These are phyloP conservation scores for Coleophoma crateriformis DNA, from an alignment of 2,329 filamentous ascomycete genomes.

Conservation along the genomic window DNA sequence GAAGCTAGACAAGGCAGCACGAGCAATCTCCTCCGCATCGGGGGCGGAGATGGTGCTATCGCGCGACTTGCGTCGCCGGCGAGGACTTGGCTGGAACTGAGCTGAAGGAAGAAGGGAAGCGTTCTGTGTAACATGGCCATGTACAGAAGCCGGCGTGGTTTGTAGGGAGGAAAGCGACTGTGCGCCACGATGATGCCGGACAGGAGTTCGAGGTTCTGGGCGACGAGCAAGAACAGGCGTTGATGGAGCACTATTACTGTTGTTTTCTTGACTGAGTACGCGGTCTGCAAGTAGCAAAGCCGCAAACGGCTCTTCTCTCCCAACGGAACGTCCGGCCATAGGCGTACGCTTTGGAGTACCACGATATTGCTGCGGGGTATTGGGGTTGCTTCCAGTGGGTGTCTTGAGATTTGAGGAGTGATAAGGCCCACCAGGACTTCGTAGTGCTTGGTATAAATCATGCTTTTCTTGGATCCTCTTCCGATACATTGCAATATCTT, in stretches of 20 bases:
- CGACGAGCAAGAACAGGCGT: conserved; percentile 44
- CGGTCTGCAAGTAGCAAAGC: conserved; percentile 70
- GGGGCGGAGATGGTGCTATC: conserved; percentile 80
- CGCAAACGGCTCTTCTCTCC: conserved; percentile 63
- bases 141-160: conserved; percentile 60
- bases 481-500: conserved; percentile 73
- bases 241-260: conserved; percentile 68
- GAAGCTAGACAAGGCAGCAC: conserved; percentile 35
- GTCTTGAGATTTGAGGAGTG: conserved; percentile 54
- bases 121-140: conserved; percentile 34
- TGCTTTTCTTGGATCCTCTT: conserved; percentile 85
- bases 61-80: conserved; percentile 57
- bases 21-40: conserved; percentile 47
- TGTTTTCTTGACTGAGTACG: conserved; percentile 72
- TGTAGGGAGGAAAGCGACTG: conserved; percentile 84
- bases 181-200: conserved; percentile 66
- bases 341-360: conserved; percentile 47
- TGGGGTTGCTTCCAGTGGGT: conserved; percentile 39
- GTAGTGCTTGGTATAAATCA: conserved; percentile 76
- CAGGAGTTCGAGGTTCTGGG: conserved; percentile 37
- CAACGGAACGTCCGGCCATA: conserved; percentile 29
- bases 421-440: conserved; percentile 66
- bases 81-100: conserved; percentile 35
- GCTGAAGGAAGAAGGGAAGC: conserved; percentile 54
- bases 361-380: conserved; percentile 34